Base-by-base conservation (phyloP, 2,329 filamentous ascomycete genomes). In the Colletotrichum noveboracense region DNA sequence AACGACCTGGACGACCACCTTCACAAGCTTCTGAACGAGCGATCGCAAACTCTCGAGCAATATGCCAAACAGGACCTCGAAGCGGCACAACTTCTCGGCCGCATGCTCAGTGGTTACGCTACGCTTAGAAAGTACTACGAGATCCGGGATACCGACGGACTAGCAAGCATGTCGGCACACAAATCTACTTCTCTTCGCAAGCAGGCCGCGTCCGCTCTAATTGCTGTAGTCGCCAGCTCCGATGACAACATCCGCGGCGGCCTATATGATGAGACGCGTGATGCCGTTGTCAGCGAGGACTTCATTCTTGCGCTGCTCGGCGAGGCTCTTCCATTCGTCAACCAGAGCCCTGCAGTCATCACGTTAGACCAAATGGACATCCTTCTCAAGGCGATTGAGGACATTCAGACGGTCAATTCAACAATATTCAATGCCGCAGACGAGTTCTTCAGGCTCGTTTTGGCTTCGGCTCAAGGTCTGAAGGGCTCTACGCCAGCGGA, bases 171-270 rank as follows among this genome's bases (percentile, higher is more conserved):
- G 52, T 81, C 83, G 2, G 67, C 81, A 5, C 76, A 82, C 28
- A 86, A 86, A 74, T 89, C 92, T 0, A 85, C 93, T 26, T 88
- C 90, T 14, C 88, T 93, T 24, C 94, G 93, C 78, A 91, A 92
- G 70, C 91, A 94, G 78, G 89, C 96, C 7, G 94, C 94, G 0
- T 89, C 91, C 58, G 93, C 95, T 2, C 88, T 98, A 66, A 89
- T 95, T 58, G 94, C 95, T n/a, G 93, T 98, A 74, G 94, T 98
- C 79, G 91, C 93, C 70, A 97, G 94, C 81, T 94, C 96, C 3
- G 94, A 95, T 73, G 96, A 98, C 83, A 96, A 95, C 82, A 98
- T 98, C 79, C 94, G 95, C 73, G 96, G 96, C 71, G 96, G 96
- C 2, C 88, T 98, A 3, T 98, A 96, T 82, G 96, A 98, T 81